These are phyloP conservation scores for Aegle marmelos DNA, from an alignment of 345 rosid species.

Conservation along the genomic window DNA sequence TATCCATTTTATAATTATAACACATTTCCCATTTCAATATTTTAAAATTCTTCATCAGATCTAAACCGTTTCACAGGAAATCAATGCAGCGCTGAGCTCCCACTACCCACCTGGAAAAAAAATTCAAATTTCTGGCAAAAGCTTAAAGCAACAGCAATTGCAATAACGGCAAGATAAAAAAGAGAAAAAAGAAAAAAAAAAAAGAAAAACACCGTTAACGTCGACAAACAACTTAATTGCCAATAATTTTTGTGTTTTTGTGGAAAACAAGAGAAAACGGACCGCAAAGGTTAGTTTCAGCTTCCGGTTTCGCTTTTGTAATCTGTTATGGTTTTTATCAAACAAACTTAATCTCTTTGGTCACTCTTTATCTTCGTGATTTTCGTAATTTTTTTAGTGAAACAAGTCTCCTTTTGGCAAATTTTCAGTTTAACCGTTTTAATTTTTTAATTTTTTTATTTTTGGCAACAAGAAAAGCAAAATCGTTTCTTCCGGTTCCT, in stretches of 20 bases:
- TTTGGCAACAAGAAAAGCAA: not conserved
- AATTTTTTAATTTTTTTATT: not conserved
- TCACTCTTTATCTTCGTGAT: constrained; percentile 20
- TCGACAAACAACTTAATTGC: not conserved
- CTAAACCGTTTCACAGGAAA: constrained; percentile 23
- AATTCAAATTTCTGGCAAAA: constrained; percentile 15
- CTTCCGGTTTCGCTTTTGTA: not conserved
- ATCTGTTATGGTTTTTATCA: constrained; percentile 4
- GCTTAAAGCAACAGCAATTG: constrained; percentile 4
- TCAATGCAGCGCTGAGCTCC: not conserved
- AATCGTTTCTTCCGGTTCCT: not conserved
- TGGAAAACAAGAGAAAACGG: not conserved
- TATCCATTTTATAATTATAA: not conserved
- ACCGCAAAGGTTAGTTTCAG: constrained; percentile 4
- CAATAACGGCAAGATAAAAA: not conserved
- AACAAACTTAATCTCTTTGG: constrained; percentile 13
- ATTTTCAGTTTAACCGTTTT: constrained; percentile 1
- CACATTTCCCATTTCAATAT: not conserved
- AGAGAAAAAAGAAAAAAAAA: no score
- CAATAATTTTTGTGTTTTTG: not conserved
- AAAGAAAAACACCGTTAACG: no score
- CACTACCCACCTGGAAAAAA: constrained; percentile 7
- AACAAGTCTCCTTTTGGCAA: constrained; percentile 8
- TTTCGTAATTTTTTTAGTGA: constrained; percentile 9
- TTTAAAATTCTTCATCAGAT: constrained; percentile 9